phyloP scores from a whole-genome alignment of 129 eudicot species.

The Lactuca saligna region DNA sequence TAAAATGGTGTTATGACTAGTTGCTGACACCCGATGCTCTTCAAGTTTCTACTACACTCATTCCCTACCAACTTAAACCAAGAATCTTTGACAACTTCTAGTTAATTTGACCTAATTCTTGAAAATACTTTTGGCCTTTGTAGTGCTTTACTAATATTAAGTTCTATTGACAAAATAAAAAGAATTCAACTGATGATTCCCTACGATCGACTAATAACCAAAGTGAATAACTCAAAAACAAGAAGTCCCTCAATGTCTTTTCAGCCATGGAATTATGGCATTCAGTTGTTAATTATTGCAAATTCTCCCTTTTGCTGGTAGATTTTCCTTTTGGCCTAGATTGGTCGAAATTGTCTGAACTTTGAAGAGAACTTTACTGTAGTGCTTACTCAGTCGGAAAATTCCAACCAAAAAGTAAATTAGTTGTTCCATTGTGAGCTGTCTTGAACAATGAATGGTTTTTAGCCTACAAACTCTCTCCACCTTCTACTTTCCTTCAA shows the following conservation, averaged over 20 bases:
- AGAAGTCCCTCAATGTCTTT: constrained; percentile 27
- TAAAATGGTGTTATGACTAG: too few relatives aligned
- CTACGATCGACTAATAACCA: constrained; percentile 31
- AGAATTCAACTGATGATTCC: constrained; percentile 28
- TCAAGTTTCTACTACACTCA: too few relatives aligned
- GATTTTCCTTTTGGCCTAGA: constrained; percentile 32
- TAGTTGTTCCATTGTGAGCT: constrained; percentile 26
- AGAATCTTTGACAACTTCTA: background rate
- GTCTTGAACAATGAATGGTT: constrained; percentile 37
- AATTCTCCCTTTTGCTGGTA: constrained; percentile 17
- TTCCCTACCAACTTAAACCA: too few relatives aligned
- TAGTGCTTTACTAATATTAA: constrained; percentile 15
- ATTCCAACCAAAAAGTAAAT: constrained; percentile 19
- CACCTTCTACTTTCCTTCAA: background rate
- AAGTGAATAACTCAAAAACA: constrained; percentile 29
- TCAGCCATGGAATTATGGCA: constrained; percentile 26
- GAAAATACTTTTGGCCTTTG: constrained; percentile 17
- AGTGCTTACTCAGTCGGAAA: constrained; percentile 24
- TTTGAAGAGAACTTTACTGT: constrained; percentile 19
- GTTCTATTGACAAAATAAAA: constrained; percentile 17
- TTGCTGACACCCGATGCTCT: too few relatives aligned
- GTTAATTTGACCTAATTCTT: background rate
- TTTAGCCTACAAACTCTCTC: constrained; percentile 19
- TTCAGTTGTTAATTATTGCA: constrained; percentile 10
- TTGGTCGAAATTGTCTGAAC: constrained; percentile 14